These are phyloP conservation scores for Gigaspora rosea DNA, from an alignment of 192 early-diverging fungal genomes.

Conservation along the genomic window DNA sequence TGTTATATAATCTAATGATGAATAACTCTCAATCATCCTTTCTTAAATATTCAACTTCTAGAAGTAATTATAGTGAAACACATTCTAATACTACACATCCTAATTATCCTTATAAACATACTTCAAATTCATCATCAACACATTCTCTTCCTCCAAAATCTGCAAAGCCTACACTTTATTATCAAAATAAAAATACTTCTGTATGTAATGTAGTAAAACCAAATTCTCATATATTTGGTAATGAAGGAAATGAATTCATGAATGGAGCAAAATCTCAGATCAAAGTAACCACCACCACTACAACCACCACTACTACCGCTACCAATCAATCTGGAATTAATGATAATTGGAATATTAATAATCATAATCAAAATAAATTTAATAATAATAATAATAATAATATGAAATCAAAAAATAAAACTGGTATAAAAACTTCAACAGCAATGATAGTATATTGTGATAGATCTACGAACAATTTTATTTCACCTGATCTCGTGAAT, in stretches of 20 bases:
- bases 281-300: neutral
- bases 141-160: too few species aligned
- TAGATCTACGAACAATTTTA: constrained; percentile 67
- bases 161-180: too few species aligned
- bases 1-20: too few species aligned
- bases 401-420: neutral
- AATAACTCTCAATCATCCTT: too few species aligned
- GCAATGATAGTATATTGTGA: constrained; percentile 86
- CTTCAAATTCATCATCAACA: too few species aligned
- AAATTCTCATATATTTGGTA: too few species aligned
- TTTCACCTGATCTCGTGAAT: constrained; percentile 54
- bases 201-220: too few species aligned
- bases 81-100: too few species aligned
- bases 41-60: too few species aligned
- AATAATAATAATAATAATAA: constrained; percentile 33
- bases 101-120: too few species aligned
- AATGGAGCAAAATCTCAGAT: neutral
- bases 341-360: neutral
- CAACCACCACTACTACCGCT: neutral
- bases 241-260: neutral
- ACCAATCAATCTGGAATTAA: neutral
- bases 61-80: too few species aligned
- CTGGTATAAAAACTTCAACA: constrained; percentile 67
- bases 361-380: neutral
- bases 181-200: too few species aligned